Percentiles rank a stretch among this genome's conserved stretches.
phyloP scores from a whole-genome alignment of 331 rosid genomes.

The Quercus tomentella region DNA sequence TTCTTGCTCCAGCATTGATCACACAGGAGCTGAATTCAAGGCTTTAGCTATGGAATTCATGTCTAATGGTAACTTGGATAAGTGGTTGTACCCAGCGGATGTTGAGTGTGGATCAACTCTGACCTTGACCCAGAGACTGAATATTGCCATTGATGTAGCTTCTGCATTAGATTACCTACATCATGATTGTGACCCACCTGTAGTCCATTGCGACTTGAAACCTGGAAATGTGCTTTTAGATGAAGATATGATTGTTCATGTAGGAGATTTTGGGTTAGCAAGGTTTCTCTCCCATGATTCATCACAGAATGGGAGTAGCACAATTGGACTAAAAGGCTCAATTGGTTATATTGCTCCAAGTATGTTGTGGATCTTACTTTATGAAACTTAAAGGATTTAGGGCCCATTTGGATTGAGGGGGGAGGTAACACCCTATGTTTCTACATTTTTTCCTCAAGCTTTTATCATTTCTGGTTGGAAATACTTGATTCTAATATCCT shows the following conservation, averaged over 20 bases:
- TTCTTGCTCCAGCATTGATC: slow-evolving; percentile 5
- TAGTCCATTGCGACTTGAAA: slow-evolving; percentile 9
- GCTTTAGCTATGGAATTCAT: slow-evolving; percentile 46
- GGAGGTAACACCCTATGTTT: too few relatives aligned
- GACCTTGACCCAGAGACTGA: slow-evolving; percentile 1
- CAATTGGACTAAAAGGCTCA: too few relatives aligned
- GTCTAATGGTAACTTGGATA: slow-evolving; percentile 39
- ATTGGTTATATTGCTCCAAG: slow-evolving; percentile 36
- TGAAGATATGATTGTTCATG: too few relatives aligned
- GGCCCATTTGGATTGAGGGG: slow-evolving; percentile 1
- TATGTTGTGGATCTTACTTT: not conserved
- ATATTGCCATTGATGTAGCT: slow-evolving; percentile 24
- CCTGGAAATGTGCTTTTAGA: too few relatives aligned
- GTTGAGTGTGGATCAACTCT: slow-evolving; percentile 15
- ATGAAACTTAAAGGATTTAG: too few relatives aligned
- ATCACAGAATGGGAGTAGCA: too few relatives aligned
- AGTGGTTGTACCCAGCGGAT: slow-evolving; percentile 22
- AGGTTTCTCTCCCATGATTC: too few relatives aligned
- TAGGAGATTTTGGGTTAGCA: too few relatives aligned
- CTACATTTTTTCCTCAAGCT: too few relatives aligned
- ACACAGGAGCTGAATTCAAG: slow-evolving; percentile 31
- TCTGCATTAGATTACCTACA: slow-evolving; percentile 21
- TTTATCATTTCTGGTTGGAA: too few relatives aligned
- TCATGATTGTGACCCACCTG: not conserved
- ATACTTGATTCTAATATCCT: too few relatives aligned